phyloP scores from a whole-genome alignment of 2,329 filamentous ascomycete species.

The Aplosporella prunicola region DNA sequence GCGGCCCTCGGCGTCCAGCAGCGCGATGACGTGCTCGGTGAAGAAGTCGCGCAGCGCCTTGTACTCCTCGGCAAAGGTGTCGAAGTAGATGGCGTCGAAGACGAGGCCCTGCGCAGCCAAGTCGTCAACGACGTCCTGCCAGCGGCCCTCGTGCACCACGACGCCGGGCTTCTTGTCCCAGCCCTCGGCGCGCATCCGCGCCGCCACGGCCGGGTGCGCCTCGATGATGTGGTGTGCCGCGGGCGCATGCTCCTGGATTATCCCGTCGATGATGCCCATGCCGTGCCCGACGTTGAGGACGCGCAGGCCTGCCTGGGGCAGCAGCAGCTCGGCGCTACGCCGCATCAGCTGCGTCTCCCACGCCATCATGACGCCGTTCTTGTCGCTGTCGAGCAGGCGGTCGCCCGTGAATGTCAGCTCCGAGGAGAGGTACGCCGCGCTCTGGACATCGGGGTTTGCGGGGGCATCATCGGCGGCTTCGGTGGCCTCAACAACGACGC shows the following conservation, averaged over 20 bases:
- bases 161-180: conserved; percentile 42
- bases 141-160: conserved; percentile 38
- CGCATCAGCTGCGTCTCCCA: conserved; percentile 44
- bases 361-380: conserved; percentile 46
- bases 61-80: conserved; percentile 96
- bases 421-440: conserved; percentile 33
- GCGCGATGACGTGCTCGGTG: conserved; percentile 69
- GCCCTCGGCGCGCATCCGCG: conserved; percentile 36
- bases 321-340: conserved; percentile 34
- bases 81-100: conserved; percentile 68
- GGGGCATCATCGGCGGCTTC: conserved; percentile 24
- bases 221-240: conserved; percentile 42
- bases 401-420: conserved; percentile 39
- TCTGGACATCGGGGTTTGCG: conserved; percentile 27
- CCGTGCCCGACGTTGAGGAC: conserved; percentile 43
- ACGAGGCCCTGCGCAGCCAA: conserved; percentile 33
- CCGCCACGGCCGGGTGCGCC: conserved; percentile 41
- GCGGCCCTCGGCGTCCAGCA: conserved; percentile 54
- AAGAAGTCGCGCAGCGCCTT: conserved; percentile 78
- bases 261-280: conserved; percentile 42
- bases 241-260: conserved; percentile 36
- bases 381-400: conserved; percentile 37
- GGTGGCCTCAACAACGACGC: conserved; percentile 15
- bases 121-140: conserved; percentile 40
- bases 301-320: conserved; percentile 30